Conservation (phyloP, 495 filamentous ascomycete genomes). For the Neurospora sp. region DNA sequence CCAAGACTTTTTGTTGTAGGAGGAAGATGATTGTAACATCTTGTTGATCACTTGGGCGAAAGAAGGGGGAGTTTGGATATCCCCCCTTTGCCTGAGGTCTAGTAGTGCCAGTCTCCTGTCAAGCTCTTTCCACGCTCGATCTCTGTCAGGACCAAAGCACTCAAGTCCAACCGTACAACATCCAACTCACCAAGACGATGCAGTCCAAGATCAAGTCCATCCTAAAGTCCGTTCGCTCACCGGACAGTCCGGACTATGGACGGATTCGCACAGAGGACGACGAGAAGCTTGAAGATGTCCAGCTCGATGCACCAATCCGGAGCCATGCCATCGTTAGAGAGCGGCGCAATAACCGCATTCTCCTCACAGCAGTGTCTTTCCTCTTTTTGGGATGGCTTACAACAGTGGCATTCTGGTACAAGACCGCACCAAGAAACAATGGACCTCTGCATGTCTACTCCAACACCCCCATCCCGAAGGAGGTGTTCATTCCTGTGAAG, state of each 20-base stretch:
- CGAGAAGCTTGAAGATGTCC: background rate
- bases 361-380: background rate
- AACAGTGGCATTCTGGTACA: background rate
- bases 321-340: background rate
- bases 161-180: background rate
- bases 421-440: background rate
- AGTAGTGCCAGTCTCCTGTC: background rate
- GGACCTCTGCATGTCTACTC: constrained; percentile 1
- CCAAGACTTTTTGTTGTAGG: no score
- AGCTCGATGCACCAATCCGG: background rate
- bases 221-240: background rate
- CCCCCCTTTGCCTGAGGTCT: background rate
- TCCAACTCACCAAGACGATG: background rate
- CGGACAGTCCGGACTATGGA: background rate
- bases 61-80: background rate
- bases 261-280: background rate
- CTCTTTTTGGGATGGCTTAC: background rate
- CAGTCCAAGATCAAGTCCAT: background rate
- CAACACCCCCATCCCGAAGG: background rate
- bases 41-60: background rate
- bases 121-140: background rate
- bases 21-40: background rate
- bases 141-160: background rate
- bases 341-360: background rate
- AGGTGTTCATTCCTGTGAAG: background rate